Conservation (phyloP, 441 rosid species). For the Croton laevigatus region DNA sequence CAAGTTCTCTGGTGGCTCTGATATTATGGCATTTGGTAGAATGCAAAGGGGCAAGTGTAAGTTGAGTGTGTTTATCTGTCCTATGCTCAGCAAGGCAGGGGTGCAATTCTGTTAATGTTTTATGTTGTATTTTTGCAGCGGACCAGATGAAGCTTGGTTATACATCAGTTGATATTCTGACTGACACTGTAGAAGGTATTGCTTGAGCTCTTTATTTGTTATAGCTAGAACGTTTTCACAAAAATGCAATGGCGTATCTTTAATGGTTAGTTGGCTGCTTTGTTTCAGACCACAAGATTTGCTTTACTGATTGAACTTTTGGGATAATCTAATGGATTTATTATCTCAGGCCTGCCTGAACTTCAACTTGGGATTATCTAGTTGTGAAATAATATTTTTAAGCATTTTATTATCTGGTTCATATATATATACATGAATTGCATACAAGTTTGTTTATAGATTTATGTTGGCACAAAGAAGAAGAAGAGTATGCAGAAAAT, state of each 20-base stretch:
- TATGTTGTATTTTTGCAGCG: constrained; percentile 41
- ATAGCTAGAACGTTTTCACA: constrained; percentile 1
- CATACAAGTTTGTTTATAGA: too few species aligned
- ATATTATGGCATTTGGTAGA: constrained; percentile 67
- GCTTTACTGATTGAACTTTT: too few species aligned
- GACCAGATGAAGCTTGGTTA: constrained; percentile 54
- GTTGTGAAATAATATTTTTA: too few species aligned
- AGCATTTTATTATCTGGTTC: too few species aligned
- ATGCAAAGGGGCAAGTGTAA: constrained; percentile 59
- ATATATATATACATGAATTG: too few species aligned
- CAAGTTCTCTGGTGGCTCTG: constrained; percentile 96
- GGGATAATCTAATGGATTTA: constrained; percentile 12
- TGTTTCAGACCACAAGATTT: constrained; percentile 2
- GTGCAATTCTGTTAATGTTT: constrained; percentile 3
- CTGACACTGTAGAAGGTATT: constrained; percentile 76
- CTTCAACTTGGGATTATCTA: constrained; percentile 95
- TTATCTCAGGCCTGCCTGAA: constrained; percentile 75
- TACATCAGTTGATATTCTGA: constrained; percentile 56
- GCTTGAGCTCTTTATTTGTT: constrained; percentile 8
- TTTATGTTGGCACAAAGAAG: too few species aligned
- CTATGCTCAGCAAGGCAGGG: background rate
- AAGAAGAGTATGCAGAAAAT: too few species aligned
- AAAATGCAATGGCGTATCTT: constrained; percentile 13
- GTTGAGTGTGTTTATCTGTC: constrained; percentile 13
- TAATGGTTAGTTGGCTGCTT: constrained; percentile 24